Conservation (phyloP, 2,329 filamentous ascomycete species). For the Sporothrix mexicana region DNA sequence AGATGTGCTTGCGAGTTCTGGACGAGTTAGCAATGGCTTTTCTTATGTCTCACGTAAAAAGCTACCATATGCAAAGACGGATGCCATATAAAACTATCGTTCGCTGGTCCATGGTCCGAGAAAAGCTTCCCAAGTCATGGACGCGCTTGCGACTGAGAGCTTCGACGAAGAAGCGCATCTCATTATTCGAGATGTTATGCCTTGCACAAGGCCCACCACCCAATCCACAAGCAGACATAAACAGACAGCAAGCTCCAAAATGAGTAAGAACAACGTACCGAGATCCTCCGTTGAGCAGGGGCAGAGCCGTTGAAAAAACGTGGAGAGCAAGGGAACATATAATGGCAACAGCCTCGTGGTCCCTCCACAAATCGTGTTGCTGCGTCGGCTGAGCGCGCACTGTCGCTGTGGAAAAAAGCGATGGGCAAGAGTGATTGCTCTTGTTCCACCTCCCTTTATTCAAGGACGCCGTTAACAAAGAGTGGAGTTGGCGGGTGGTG, state of each 20-base stretch:
- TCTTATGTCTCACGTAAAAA: not conserved
- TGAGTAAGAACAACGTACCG: not conserved
- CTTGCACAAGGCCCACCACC: not conserved
- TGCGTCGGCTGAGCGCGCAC: slow-evolving; percentile 1
- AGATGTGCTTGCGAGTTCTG: not conserved
- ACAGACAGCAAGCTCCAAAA: not conserved
- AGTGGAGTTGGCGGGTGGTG: not conserved
- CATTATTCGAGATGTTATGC: not conserved
- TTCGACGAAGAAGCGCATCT: not conserved
- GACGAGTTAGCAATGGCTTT: not conserved
- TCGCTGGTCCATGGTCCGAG: not conserved
- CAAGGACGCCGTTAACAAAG: not conserved
- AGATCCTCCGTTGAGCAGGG: not conserved
- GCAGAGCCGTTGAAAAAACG: not conserved
- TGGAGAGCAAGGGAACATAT: too few species aligned
- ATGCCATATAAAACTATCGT: not conserved
- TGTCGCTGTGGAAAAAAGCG: too few species aligned
- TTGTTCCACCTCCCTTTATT: not conserved
- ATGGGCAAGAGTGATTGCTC: too few species aligned
- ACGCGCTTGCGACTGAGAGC: slow-evolving; percentile 17
- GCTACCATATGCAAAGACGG: not conserved
- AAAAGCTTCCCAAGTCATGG: not conserved
- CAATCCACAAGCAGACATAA: not conserved
- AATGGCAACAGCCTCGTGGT: not conserved
- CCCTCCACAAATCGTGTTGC: not conserved